phyloP scores from a whole-genome alignment of 2,329 filamentous ascomycete species.

The Penicillium oxalicum region DNA sequence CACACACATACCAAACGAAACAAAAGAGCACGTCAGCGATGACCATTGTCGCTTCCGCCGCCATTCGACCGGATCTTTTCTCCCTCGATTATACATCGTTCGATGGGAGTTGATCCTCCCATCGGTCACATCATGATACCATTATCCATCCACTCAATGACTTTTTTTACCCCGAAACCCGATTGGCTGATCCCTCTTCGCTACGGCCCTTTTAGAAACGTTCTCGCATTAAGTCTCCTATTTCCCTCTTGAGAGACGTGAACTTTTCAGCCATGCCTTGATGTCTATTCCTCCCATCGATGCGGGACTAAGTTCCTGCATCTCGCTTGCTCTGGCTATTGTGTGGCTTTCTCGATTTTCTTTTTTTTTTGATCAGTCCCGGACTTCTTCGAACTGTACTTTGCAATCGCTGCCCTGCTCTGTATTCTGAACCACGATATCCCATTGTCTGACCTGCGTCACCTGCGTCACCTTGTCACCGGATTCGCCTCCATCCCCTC shows the following conservation, averaged over 20 bases:
- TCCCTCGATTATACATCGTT: background rate
- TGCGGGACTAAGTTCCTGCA: constrained; percentile 18
- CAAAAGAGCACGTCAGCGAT: constrained; percentile 7
- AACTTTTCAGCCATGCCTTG: constrained; percentile 7
- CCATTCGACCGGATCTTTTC: constrained; percentile 3
- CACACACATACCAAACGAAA: background rate
- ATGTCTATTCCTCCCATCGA: constrained; percentile 7
- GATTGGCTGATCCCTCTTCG: constrained; percentile 22
- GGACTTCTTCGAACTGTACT: constrained; percentile 11
- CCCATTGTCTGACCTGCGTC: constrained; percentile 27
- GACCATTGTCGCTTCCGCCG: background rate
- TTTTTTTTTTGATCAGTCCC: background rate
- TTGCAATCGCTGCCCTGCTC: constrained; percentile 9
- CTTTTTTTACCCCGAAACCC: constrained; percentile 9
- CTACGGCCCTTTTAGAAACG: constrained; percentile 28
- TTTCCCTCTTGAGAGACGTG: background rate
- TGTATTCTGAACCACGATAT: constrained; percentile 31
- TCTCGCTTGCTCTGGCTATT: constrained; percentile 18
- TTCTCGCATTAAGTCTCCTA: constrained; percentile 32
- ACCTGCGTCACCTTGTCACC: constrained; percentile 24
- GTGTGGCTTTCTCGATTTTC: constrained; percentile 2
- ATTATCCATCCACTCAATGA: background rate
- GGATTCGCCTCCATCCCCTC: constrained; percentile 9
- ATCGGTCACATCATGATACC: constrained; percentile 5
- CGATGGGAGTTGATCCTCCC: constrained; percentile 1